Evolutionary conservation across 208 protist species (phyloP), one percentile per base, ranked within the genome.

Genomic region (Crithidia mellificae): DNA sequence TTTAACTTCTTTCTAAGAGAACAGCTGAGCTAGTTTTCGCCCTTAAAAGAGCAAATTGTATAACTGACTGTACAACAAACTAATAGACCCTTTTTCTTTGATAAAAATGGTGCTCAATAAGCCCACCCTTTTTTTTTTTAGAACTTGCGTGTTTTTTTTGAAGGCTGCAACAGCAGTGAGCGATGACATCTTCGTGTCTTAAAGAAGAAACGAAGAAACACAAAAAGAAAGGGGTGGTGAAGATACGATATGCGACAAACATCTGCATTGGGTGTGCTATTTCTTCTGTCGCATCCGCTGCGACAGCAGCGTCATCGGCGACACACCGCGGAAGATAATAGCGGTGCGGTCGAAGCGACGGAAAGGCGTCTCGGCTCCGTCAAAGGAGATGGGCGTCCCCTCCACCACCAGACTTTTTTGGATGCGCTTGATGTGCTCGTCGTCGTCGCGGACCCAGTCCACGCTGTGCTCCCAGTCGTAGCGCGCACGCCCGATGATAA

Each of bases 381-480:
- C 89, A 64, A 86, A 94, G 38, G 65, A 44, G 30, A 92, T 67
- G 4, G 89, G 82, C 7, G 82, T 87, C 15, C 80, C 84, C 46
- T 91, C 84, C 34, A 82, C 75, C 1, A 86, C 69, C 19, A 81
- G 47, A 22, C 73, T 87, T 39, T 81, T 69, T 12, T 78, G 69
- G 11, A 88, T 83, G 55, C 89, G 81, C 22, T 66, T 53, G 36
- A 91, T 78, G 77, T 94, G 85, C 77, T 94, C 89, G 22, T 84
- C 77, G 63, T 89, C 86, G 53, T 94, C 86, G 36, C 66, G 58
- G 36, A 83, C 52, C 84, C 85, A 94, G 53, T 94, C 89, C n/a
- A 87, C 80, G 66, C 83, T 87, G 68, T 94, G 89, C 68, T 84
- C 84, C 86, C 89, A 94, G 55, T 91, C 80, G 73, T 94, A 92